Conservation (phyloP, 805 yeast genomes). For the Saturnispora bothae region DNA sequence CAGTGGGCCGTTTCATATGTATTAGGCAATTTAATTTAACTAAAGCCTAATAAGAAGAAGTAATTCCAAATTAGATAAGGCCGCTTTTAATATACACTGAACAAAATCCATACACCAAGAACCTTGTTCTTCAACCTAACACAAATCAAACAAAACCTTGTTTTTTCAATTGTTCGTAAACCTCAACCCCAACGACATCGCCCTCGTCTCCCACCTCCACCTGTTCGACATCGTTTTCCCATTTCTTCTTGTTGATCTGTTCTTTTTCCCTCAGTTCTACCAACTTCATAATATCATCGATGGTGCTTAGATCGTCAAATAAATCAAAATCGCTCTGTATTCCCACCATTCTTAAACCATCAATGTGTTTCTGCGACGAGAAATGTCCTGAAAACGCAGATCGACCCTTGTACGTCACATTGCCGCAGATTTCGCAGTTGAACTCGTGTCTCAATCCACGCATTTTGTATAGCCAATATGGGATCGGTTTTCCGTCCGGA, state of each 20-base stretch:
- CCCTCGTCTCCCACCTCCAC: constrained; percentile 83
- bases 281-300: constrained; percentile 57
- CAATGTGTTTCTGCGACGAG: constrained; percentile 52
- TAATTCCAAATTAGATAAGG: too few relatives aligned
- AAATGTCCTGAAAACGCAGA: constrained; percentile 67
- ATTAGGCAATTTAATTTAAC: too few relatives aligned
- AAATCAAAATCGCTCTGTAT: constrained; percentile 36
- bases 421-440: constrained; percentile 82
- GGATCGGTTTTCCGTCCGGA: constrained; percentile 85
- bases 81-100: too few relatives aligned
- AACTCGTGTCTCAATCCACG: constrained; percentile 72
- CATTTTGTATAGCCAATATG: constrained; percentile 84
- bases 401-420: constrained; percentile 62
- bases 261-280: constrained; percentile 26
- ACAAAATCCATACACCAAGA: too few relatives aligned
- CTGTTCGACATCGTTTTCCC: constrained; percentile 52
- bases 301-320: constrained; percentile 55
- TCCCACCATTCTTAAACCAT: constrained; percentile 70
- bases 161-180: constrained; percentile 73
- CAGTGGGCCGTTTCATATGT: too few relatives aligned
- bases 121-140: too few relatives aligned
- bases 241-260: constrained; percentile 23
- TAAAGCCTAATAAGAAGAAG: too few relatives aligned
- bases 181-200: constrained; percentile 77
- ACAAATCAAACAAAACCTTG: constrained; percentile 84